Base-by-base conservation (phyloP, 176 grass and related monocot species). In the Lolium rigidum region DNA sequence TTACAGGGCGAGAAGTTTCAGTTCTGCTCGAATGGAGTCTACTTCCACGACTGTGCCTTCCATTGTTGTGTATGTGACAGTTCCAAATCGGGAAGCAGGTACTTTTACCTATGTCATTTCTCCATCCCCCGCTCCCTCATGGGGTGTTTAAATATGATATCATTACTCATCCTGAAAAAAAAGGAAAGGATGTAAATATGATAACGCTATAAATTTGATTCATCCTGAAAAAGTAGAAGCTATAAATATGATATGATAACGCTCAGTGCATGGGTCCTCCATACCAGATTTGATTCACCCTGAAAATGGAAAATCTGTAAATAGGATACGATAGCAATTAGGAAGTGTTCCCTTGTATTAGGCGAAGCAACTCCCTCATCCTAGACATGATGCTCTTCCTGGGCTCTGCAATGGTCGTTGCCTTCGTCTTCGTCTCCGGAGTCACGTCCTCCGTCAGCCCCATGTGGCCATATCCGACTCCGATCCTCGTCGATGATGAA, bases 11-110 rank as follows among this genome's bases (percentile, higher is more conserved):
- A 90, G 82, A 92, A 61, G 74, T 80, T 52, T 98, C 74, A 86
- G 69, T 35, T 94, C 93, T 81, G 62, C 85, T 85, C 52, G 20
- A 71, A 99, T 99, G 97, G 94, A 89, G 7, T 77, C 86, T 18
- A 74, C 92, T 87, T 91, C 88, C 9, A 91, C 86, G 47, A 90
- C 80, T 0, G 92, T 94, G 10, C 88, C 97, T 49, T 94, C 92
- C 50, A 94, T 99, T 78, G 94, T 99, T 75, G 97, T 99, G 4
- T 99, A 99, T 88, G 94, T 99, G 46, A 99, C 97, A 9, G 94
- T 96, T 52, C 94, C 97, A 63, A 96, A 94, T 60, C 91, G 37
- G 74, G 89, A 90, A 84, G 95, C 95, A 93, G 95, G 95, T 95
- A 84, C 1, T 55, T 55, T 72, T 31, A 61, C 12, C 31, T 21